Conservation (phyloP, 805 yeast genomes). For the Cyberlindnera amylophila region DNA sequence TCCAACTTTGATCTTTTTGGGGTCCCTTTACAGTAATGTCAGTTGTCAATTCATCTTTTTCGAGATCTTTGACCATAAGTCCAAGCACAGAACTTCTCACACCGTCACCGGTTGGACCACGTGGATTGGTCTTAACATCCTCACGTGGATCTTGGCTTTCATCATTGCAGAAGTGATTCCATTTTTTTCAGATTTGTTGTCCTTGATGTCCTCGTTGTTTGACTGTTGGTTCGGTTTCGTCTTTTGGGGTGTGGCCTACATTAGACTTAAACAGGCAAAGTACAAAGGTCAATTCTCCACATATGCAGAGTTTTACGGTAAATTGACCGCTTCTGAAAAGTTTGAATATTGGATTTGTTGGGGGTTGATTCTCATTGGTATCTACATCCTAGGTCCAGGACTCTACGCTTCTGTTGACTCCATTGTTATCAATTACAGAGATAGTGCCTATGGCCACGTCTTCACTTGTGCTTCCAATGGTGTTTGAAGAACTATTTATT, state of each 20-base stretch:
- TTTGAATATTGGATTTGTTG: slow-evolving; percentile 36
- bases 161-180: slow-evolving; percentile 63
- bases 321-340: slow-evolving; percentile 31
- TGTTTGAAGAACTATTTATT: too few species aligned
- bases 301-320: slow-evolving; percentile 27
- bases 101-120: slow-evolving; percentile 49
- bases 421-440: slow-evolving; percentile 47
- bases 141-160: slow-evolving; percentile 50
- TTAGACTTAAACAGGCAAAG: slow-evolving; percentile 39
- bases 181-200: slow-evolving; percentile 54
- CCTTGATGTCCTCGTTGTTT: slow-evolving; percentile 57
- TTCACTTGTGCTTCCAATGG: slow-evolving; percentile 49
- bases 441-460: slow-evolving; percentile 46
- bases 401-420: slow-evolving; percentile 52
- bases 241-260: slow-evolving; percentile 58
- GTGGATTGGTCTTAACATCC: slow-evolving; percentile 43
- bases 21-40: slow-evolving; percentile 52
- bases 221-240: slow-evolving; percentile 67
- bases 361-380: slow-evolving; percentile 41
- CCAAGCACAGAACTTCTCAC: slow-evolving; percentile 43
- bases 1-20: slow-evolving; percentile 55
- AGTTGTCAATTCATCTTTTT: slow-evolving; percentile 50
- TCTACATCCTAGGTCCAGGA: slow-evolving; percentile 59
- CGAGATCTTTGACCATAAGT: slow-evolving; percentile 38
- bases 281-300: slow-evolving; percentile 29